These are phyloP conservation scores for Saturnispora kantuleensis DNA, from an alignment of 805 yeast genomes.

Conservation along the genomic window DNA sequence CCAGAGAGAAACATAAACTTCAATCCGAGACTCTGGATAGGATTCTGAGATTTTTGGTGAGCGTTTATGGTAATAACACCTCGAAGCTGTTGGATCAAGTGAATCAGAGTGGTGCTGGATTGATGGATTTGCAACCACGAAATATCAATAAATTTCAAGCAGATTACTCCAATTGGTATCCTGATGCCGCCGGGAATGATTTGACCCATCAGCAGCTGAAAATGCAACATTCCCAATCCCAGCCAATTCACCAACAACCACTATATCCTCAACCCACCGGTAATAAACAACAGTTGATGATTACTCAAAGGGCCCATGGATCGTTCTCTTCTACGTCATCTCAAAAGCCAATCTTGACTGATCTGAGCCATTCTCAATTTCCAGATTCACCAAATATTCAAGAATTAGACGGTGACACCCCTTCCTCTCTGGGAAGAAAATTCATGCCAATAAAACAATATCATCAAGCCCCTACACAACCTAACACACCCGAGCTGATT, in stretches of 20 bases:
- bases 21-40: slow-evolving; percentile 86
- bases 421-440: not conserved
- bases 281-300: slow-evolving; percentile 18
- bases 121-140: slow-evolving; percentile 5
- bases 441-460: slow-evolving; percentile 5
- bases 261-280: not conserved
- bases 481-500: slow-evolving; percentile 15
- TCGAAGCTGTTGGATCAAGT: slow-evolving; percentile 26
- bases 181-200: not conserved
- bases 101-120: slow-evolving; percentile 5
- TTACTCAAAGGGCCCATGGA: slow-evolving; percentile 21
- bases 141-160: not conserved
- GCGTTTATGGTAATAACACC: slow-evolving; percentile 62
- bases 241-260: not conserved
- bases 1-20: slow-evolving; percentile 74
- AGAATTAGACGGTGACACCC: not conserved
- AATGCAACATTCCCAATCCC: slow-evolving; percentile 8
- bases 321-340: slow-evolving; percentile 7
- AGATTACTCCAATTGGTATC: not conserved
- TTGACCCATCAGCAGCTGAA: not conserved
- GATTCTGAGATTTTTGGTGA: slow-evolving; percentile 77
- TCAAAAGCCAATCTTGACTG: not conserved
- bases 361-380: slow-evolving; percentile 2
- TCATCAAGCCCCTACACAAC: not conserved
- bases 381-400: slow-evolving; percentile 4